Percentiles rank a stretch among this genome's conserved stretches.
phyloP scores from a whole-genome alignment of 192 early-diverging fungal genomes.

The Chytriomyces confervae region DNA sequence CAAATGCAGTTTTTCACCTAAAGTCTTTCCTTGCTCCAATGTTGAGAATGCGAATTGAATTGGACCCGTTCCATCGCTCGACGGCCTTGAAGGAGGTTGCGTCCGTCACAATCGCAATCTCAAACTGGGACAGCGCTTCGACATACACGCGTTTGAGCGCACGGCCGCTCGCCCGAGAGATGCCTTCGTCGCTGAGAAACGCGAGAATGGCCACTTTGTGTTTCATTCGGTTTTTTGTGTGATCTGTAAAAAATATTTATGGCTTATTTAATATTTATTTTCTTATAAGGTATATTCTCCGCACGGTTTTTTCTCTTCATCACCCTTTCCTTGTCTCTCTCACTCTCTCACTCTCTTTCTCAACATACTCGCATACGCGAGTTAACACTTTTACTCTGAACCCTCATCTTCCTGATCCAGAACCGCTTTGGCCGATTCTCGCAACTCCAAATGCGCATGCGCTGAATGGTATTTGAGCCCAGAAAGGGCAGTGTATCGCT shows the following conservation, averaged over 20 bases:
- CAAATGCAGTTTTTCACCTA: background rate
- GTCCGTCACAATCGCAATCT: conserved; percentile 17
- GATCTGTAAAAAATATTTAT: background rate
- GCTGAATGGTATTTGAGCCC: background rate
- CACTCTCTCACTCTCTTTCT: too few relatives aligned
- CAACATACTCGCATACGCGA: too few relatives aligned
- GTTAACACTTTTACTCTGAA: too few relatives aligned
- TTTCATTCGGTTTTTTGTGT: background rate
- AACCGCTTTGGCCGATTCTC: too few relatives aligned
- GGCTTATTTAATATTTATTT: too few relatives aligned
- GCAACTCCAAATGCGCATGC: background rate
- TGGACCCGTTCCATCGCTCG: conserved; percentile 16
- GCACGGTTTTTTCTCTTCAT: too few relatives aligned
- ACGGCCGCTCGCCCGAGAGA: background rate
- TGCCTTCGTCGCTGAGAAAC: background rate
- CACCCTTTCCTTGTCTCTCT: too few relatives aligned
- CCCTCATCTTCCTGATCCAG: too few relatives aligned
- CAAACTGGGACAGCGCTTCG: background rate
- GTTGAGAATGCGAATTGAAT: background rate
- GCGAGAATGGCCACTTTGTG: background rate
- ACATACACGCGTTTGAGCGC: background rate
- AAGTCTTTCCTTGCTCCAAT: conserved; percentile 4
- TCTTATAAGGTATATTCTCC: too few relatives aligned
- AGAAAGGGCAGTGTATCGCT: background rate
- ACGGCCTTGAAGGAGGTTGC: conserved; percentile 15